These are phyloP conservation scores for Penicillium crystallinum DNA, from an alignment of 495 filamentous ascomycete genomes.

Conservation along the genomic window DNA sequence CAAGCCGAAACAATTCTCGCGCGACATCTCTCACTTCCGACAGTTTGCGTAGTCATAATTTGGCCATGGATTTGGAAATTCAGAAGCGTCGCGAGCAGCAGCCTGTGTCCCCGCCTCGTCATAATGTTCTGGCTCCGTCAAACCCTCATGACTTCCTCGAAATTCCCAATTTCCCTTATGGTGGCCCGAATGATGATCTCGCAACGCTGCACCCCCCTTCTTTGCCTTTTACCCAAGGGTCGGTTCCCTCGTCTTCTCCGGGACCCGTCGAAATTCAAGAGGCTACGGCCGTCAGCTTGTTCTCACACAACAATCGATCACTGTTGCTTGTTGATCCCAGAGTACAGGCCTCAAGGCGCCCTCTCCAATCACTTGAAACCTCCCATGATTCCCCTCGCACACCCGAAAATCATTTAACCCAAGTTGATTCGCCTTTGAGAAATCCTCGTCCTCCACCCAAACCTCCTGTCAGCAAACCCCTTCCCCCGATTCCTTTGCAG, in stretches of 20 bases:
- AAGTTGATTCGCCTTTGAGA: constrained; percentile 63
- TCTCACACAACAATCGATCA: constrained; percentile 82
- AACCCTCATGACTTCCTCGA: constrained; percentile 12
- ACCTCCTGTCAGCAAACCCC: constrained; percentile 67
- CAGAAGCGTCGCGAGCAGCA: constrained; percentile 20
- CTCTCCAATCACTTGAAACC: constrained; percentile 19
- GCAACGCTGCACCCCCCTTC: constrained; percentile 41
- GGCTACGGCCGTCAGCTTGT: constrained; percentile 76
- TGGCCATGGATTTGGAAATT: constrained; percentile 33
- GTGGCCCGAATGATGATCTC: constrained; percentile 34
- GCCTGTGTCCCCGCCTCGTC: constrained; percentile 23
- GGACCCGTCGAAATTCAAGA: constrained; percentile 57
- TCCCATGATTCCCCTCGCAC: constrained; percentile 17
- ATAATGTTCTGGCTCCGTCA: constrained; percentile 12
- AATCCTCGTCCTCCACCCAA: constrained; percentile 69
- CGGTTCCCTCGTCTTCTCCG: constrained; percentile 47
- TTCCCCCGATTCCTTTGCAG: constrained; percentile 64
- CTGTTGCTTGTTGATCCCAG: constrained; percentile 71
- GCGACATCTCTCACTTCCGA: constrained; percentile 55
- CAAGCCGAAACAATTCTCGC: constrained; percentile 61
- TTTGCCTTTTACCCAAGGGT: constrained; percentile 41
- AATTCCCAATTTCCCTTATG: constrained; percentile 20
- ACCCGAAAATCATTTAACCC: constrained; percentile 33
- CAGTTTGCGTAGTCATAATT: constrained; percentile 57
- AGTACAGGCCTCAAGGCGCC: constrained; percentile 28